Percentiles rank a stretch among this genome's conserved stretches.
Evolutionary conservation across 768 basidiomycete genomes (phyloP).

Genomic region (Auriculariales sp.): DNA sequence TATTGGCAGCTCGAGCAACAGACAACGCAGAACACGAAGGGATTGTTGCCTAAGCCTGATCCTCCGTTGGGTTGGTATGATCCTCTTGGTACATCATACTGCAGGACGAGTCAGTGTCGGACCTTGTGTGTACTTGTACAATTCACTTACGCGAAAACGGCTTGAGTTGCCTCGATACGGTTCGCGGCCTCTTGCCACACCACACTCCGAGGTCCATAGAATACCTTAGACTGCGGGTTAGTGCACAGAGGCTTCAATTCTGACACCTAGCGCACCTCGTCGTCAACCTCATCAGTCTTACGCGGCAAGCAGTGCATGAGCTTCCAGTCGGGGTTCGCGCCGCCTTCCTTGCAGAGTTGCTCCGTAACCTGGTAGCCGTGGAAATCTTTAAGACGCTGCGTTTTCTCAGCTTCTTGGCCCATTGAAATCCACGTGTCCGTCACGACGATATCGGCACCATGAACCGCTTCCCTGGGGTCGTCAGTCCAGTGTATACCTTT

Average conservation of each 20-base stretch:
- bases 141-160: conserved; percentile 64
- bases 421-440: conserved; percentile 99
- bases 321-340: conserved; percentile 77
- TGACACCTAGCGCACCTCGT: conserved; percentile 42
- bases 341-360: conserved; percentile 61
- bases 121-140: too few relatives aligned
- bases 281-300: conserved; percentile 87
- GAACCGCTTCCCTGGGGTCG: conserved; percentile 76
- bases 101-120: too few relatives aligned
- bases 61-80: too few relatives aligned
- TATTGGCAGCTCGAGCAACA: too few relatives aligned
- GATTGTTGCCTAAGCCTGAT: too few relatives aligned
- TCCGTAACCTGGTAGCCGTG: conserved; percentile 91
- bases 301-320: conserved; percentile 95
- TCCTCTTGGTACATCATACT: too few relatives aligned
- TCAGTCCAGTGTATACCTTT: conserved; percentile 56
- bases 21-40: too few relatives aligned
- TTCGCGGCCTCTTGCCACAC: conserved; percentile 95
- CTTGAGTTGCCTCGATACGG: conserved; percentile 94
- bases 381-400: conserved; percentile 73
- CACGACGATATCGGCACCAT: conserved; percentile 84
- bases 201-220: conserved; percentile 82
- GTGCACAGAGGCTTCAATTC: not conserved
- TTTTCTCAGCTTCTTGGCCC: conserved; percentile 95
- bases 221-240: conserved; percentile 41